Conservation (phyloP, 345 rosid species). For the Salix koriyanagi region DNA sequence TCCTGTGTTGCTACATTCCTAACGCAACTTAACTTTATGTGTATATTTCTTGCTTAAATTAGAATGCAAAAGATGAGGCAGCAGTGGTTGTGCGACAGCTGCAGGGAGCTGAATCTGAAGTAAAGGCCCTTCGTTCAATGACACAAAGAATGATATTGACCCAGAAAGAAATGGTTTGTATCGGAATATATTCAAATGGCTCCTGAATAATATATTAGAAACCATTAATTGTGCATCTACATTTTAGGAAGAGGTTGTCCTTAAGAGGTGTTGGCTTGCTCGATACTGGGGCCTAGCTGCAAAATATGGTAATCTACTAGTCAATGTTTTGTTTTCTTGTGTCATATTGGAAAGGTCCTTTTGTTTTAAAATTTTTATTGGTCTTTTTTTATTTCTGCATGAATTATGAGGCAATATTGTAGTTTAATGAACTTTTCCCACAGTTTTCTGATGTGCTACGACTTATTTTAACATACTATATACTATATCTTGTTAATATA, state of each 20-base stretch:
- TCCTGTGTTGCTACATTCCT: neutral
- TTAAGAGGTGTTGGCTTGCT: conserved; percentile 99
- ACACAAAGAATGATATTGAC: conserved; percentile 36
- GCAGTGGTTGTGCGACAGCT: conserved; percentile 21
- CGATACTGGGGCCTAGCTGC: conserved; percentile 94
- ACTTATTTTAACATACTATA: neutral
- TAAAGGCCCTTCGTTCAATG: conserved; percentile 29
- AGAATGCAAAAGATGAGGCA: conserved; percentile 32
- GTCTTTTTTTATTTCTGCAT: conserved; percentile 1
- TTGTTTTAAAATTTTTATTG: neutral
- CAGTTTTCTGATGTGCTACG: neutral
- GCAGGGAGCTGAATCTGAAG: conserved; percentile 32
- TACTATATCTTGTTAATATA: too few species aligned
- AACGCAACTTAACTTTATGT: neutral
- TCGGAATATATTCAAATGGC: neutral
- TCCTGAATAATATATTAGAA: conserved; percentile 1
- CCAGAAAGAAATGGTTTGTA: conserved; percentile 32
- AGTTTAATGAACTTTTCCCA: neutral
- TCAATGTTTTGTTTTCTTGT: conserved; percentile 3
- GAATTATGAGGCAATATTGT: neutral
- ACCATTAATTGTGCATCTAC: conserved; percentile 13
- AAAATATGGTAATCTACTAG: conserved; percentile 55
- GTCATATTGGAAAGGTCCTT: neutral
- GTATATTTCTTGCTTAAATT: neutral
- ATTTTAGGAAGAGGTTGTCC: conserved; percentile 96